phyloP scores from a whole-genome alignment of 805 yeast genomes.

The Zygosaccharomyces pseudorouxii region DNA sequence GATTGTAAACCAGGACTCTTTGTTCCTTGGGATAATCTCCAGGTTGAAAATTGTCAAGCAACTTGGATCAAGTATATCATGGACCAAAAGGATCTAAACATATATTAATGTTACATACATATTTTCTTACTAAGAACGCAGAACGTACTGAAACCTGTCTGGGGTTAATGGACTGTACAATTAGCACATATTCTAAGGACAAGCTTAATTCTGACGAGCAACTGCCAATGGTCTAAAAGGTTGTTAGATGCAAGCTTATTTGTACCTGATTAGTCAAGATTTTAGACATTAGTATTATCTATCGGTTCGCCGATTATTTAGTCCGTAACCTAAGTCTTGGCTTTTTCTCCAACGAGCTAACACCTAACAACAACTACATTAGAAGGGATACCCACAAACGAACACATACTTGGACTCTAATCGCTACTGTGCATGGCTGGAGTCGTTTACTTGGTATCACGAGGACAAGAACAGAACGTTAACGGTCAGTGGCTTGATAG shows the following conservation, averaged over 20 bases:
- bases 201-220: no score
- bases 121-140: not conserved
- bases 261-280: no score
- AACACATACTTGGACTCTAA: not conserved
- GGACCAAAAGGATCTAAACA: constrained; percentile 29
- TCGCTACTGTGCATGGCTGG: constrained; percentile 8
- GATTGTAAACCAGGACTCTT: constrained; percentile 55
- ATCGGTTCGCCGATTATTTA: not conserved
- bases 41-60: constrained; percentile 70
- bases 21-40: constrained; percentile 45
- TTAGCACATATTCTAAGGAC: no score
- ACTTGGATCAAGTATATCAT: constrained; percentile 56
- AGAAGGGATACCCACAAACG: not conserved
- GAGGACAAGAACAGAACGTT: constrained; percentile 14
- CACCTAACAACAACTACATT: not conserved
- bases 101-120: constrained; percentile 14
- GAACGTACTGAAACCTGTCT: not conserved
- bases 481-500: constrained; percentile 15
- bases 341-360: not conserved
- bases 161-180: not conserved
- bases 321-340: not conserved
- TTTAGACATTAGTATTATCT: no score
- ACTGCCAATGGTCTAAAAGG: no score
- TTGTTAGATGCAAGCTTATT: no score
- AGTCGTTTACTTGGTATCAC: constrained; percentile 9